Evolutionary conservation across 2,329 filamentous ascomycete genomes (phyloP), one percentile per base, ranked within the genome.

Genomic region (Graphilbum sp.): DNA sequence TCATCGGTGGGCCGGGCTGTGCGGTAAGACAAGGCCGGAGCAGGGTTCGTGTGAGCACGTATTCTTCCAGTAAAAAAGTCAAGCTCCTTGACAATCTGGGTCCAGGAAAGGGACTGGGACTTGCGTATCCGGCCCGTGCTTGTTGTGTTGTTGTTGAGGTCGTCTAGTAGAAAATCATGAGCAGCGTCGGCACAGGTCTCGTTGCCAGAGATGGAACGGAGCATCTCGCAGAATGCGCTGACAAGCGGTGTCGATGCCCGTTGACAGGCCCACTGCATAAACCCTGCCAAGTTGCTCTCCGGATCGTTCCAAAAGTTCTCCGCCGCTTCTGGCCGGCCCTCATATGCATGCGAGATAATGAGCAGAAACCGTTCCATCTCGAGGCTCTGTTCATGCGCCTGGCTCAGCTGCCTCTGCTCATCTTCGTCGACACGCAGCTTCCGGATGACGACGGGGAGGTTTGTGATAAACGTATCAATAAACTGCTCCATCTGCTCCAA

Each of bases 231-330:
- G 49, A 96, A 98, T 12, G 88, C 87, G 43, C 85, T 90, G 42
- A 93, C 87, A 19, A 94, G 70, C n/a, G 90, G 90, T 0, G 92
- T 95, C 0, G 92, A 94, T 43, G 93, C 86, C 49, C 90, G 72
- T 48, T 85, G 79, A 4, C 90, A 94, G n/a, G 87, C 83, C 90
- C 90, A 98, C 46, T 93, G 83, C 54, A 98, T 69, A 53, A 98
- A 98, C 0, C 90, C 90, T 45, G 87, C 83, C 24, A 98, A 64
- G 48, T 95, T 94, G 52, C 86, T 86, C 50, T 98, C 90, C 2
- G 81, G 76, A 52, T 95, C 87, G 24, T 72, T 72, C 90, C 90
- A 98, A 48, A 96, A 96, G 34, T 78, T 80, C 50, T 83, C 75
- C 10, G 87, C 84, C 20, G 85, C 80, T 37, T 94, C 84, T 15